Percentiles rank a stretch among this genome's conserved stretches.
Evolutionary conservation across 352 stramenopile genomes (phyloP).

Genomic region (Phytophthora rubi): DNA sequence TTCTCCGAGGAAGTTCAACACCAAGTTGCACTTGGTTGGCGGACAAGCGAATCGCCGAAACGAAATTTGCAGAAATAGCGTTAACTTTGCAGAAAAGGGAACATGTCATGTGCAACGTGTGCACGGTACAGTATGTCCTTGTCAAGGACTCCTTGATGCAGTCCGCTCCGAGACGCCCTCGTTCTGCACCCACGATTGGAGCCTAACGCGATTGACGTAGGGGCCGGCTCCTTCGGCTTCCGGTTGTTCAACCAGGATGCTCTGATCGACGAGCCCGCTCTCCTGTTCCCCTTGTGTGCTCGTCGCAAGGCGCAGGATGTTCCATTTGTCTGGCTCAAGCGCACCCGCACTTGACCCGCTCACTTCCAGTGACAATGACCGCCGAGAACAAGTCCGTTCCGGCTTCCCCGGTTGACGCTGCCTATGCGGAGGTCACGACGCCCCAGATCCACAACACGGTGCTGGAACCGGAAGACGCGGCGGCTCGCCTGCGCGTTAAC

Average conservation of each 20-base stretch:
- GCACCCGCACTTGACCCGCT: constrained; percentile 6
- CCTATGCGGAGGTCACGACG: constrained; percentile 29
- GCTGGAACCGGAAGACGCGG: constrained; percentile 32
- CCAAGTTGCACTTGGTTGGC: constrained; percentile 11
- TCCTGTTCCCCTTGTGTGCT: not conserved
- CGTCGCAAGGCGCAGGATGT: constrained; percentile 8
- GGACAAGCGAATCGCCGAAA: constrained; percentile 27
- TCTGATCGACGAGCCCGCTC: constrained; percentile 25
- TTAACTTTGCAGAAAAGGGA: constrained; percentile 21
- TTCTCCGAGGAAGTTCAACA: not conserved
- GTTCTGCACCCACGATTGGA: constrained; percentile 28
- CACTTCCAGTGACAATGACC: constrained; percentile 13
- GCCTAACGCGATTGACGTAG: constrained; percentile 26
- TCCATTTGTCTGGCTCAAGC: constrained; percentile 23
- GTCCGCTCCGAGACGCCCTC: constrained; percentile 1
- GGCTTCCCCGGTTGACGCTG: constrained; percentile 22
- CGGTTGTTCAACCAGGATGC: constrained; percentile 35
- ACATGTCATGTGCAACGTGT: not conserved
- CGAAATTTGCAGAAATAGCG: constrained; percentile 13
- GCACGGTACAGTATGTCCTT: not conserved
- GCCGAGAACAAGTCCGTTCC: constrained; percentile 28
- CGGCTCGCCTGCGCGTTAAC: constrained; percentile 21
- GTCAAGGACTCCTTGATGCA: constrained; percentile 14
- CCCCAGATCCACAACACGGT: constrained; percentile 32
- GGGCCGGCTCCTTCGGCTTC: constrained; percentile 13